Evolutionary conservation across 441 rosid genomes (phyloP).

Genomic region (Gossypium laxum): DNA sequence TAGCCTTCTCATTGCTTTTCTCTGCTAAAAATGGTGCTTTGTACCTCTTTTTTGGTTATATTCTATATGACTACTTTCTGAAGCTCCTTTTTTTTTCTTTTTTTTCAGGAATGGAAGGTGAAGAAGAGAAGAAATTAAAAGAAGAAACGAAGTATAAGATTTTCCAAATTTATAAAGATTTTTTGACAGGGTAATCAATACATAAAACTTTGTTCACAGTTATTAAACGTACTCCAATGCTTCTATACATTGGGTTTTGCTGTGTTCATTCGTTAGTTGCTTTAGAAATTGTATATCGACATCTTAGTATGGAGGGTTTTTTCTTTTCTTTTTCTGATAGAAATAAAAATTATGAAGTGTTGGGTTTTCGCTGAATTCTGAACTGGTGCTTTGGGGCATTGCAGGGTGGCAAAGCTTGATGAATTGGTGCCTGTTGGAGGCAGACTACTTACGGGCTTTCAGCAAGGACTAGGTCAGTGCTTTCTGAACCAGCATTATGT

Average conservation of each 20-base stretch:
- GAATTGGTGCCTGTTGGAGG: conserved; percentile 43
- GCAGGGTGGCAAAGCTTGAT: conserved; percentile 57
- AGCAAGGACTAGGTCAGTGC: conserved; percentile 51
- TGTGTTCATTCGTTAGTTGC: neutral
- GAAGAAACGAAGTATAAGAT: conserved; percentile 27
- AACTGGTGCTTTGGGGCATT: neutral
- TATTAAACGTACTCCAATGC: neutral
- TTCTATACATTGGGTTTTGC: neutral
- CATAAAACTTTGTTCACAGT: neutral
- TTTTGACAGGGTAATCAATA: conserved; percentile 39
- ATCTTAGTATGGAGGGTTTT: neutral
- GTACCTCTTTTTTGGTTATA: neutral
- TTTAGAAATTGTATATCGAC: neutral
- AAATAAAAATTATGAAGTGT: neutral
- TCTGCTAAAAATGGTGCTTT: neutral
- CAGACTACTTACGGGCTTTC: conserved; percentile 49
- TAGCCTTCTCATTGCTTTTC: neutral
- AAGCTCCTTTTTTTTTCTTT: neutral
- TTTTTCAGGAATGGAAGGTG: conserved; percentile 16
- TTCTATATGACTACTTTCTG: neutral
- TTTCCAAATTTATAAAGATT: conserved; percentile 37
- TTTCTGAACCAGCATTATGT: neutral
- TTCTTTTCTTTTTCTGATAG: neutral
- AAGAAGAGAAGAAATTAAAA: conserved; percentile 20
- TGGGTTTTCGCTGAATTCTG: neutral